Percentiles rank a stretch among this genome's conserved stretches.
Evolutionary conservation across 2,329 filamentous ascomycete genomes (phyloP).

Genomic region (Sporothrix mexicana): DNA sequence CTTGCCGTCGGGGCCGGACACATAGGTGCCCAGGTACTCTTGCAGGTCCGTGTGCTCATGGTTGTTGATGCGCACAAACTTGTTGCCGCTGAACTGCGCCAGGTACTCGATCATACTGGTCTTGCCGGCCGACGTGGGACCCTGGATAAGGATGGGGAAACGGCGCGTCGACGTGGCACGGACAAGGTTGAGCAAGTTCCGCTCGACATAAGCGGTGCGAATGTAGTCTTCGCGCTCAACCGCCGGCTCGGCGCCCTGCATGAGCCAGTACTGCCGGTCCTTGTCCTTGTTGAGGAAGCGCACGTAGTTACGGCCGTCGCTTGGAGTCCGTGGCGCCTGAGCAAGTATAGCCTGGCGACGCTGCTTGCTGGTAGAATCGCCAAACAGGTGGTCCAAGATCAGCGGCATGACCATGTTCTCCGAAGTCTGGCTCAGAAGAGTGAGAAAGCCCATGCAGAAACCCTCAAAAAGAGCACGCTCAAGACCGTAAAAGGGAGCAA

Average conservation of each 20-base stretch:
- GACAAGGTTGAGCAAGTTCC: conserved; percentile 92
- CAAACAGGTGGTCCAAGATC: conserved; percentile 80
- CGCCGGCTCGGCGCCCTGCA: conserved; percentile 70
- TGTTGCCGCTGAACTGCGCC: conserved; percentile 94
- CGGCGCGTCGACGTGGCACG: conserved; percentile 88
- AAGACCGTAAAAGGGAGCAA: conserved; percentile 82
- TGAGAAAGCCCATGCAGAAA: conserved; percentile 97
- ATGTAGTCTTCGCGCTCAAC: conserved; percentile 89
- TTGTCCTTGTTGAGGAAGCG: conserved; percentile 71
- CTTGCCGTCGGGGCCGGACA: conserved; percentile 83
- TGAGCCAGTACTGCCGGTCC: conserved; percentile 85
- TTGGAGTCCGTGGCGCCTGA: conserved; percentile 77
- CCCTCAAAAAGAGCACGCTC: conserved; percentile 90
- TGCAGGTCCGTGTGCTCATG: conserved; percentile 98
- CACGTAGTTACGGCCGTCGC: conserved; percentile 78
- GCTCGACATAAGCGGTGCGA: conserved; percentile 91
- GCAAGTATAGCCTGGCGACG: conserved; percentile 71
- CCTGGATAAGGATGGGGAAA: conserved; percentile 94
- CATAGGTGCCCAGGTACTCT: conserved; percentile 94
- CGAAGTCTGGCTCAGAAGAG: conserved; percentile 81
- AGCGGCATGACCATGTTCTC: conserved; percentile 78
- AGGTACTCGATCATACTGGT: conserved; percentile 99
- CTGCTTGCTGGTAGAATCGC: conserved; percentile 59
- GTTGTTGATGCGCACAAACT: conserved; percentile 98
- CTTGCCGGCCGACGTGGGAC: conserved; percentile 95